Evolutionary conservation across 805 yeast genomes (phyloP).

Genomic region (Brettanomyces nanus): DNA sequence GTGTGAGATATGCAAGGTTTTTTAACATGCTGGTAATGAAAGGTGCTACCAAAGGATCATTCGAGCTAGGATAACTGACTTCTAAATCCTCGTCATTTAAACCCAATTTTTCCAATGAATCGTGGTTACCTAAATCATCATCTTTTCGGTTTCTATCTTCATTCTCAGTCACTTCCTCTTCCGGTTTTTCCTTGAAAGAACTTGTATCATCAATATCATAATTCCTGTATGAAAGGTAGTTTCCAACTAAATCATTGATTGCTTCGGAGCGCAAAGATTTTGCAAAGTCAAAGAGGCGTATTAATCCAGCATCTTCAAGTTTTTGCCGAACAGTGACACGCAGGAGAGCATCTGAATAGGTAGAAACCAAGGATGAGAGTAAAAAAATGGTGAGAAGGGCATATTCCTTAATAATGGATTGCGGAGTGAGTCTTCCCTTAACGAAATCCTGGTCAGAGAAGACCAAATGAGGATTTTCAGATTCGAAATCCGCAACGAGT

Average conservation of each 20-base stretch:
- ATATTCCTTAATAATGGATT: constrained; percentile 41
- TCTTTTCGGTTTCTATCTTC: background rate
- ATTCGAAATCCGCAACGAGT: constrained; percentile 8
- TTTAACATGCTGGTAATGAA: background rate
- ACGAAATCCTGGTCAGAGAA: constrained; percentile 6
- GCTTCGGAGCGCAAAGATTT: constrained; percentile 46
- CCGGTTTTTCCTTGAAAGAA: background rate
- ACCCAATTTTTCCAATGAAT: too few relatives aligned
- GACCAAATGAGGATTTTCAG: constrained; percentile 4
- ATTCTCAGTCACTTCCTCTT: background rate
- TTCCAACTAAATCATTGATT: constrained; percentile 57
- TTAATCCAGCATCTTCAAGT: constrained; percentile 50
- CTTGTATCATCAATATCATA: constrained; percentile 30
- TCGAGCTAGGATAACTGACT: too few relatives aligned
- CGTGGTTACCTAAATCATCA: too few relatives aligned
- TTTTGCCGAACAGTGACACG: constrained; percentile 54
- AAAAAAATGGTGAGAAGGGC: constrained; percentile 62
- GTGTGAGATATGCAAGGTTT: constrained; percentile 9
- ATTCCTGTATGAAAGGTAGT: constrained; percentile 48
- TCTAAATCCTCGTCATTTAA: too few relatives aligned
- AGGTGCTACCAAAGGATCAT: background rate
- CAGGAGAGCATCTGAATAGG: constrained; percentile 24
- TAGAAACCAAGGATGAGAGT: constrained; percentile 54
- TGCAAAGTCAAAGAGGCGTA: constrained; percentile 42
- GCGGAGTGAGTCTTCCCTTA: constrained; percentile 10